phyloP scores from a whole-genome alignment of 441 rosid genomes.

The Erysimum cheiri region DNA sequence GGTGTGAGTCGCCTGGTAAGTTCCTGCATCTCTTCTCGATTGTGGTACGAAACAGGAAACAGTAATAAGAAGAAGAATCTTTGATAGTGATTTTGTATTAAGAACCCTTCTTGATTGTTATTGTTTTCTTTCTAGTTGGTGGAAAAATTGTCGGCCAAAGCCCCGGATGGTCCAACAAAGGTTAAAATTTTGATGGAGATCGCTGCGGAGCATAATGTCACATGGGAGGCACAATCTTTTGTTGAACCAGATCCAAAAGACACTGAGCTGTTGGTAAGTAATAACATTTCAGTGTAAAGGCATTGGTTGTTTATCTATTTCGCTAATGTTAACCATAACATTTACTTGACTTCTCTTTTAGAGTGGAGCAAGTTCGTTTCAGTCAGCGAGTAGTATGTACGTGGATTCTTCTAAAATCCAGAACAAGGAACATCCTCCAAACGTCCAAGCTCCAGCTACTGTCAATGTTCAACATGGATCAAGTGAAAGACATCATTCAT shows the following conservation, averaged over 20 bases:
- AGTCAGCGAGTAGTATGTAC: constrained; percentile 51
- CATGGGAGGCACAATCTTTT: constrained; percentile 80
- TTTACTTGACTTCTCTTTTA: constrained; percentile 38
- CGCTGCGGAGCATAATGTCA: constrained; percentile 74
- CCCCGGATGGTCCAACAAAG: constrained; percentile 90
- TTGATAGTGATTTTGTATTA: not conserved
- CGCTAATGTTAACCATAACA: not conserved
- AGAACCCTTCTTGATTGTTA: constrained; percentile 25
- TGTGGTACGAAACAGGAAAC: too few relatives aligned
- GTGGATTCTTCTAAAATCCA: constrained; percentile 49
- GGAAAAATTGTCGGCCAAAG: constrained; percentile 80
- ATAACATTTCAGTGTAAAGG: constrained; percentile 7
- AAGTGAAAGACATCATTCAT: constrained; percentile 48
- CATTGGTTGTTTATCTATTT: not conserved
- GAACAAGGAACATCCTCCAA: constrained; percentile 49
- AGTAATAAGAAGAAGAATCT: too few relatives aligned
- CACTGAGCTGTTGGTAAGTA: constrained; percentile 68
- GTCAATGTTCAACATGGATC: constrained; percentile 44
- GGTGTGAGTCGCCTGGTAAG: constrained; percentile 93
- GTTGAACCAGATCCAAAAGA: constrained; percentile 61
- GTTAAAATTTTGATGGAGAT: constrained; percentile 75
- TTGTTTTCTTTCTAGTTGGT: constrained; percentile 59
- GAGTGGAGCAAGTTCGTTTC: constrained; percentile 73
- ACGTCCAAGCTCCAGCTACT: constrained; percentile 45
- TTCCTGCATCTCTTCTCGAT: constrained; percentile 1